phyloP scores from a whole-genome alignment of 129 eudicot species.

The carrot (Daucus carota) region DH1_v3.0 NC_030387.2:36297001-36297500 shows the following conservation, averaged over 20 bases:
- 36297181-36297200: conserved; percentile 11
- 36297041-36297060: conserved; percentile 1
- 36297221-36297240: background rate
- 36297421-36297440: background rate
- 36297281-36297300: background rate
- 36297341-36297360: background rate
- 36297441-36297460: background rate
- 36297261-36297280: background rate
- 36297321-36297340: background rate
- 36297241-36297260: too few relatives aligned
- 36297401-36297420: background rate
- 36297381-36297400: background rate
- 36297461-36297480: background rate
- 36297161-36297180: background rate
- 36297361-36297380: background rate
- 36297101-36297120: background rate
- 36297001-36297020: background rate
- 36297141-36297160: background rate
- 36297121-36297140: background rate
- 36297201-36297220: background rate
- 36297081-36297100: background rate
- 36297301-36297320: background rate
- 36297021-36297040: background rate
- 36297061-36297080: conserved; percentile 16
- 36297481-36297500: background rate